Evolutionary conservation across 495 filamentous ascomycete species (phyloP).

Genomic region (Penicillium atrosanguineum): DNA sequence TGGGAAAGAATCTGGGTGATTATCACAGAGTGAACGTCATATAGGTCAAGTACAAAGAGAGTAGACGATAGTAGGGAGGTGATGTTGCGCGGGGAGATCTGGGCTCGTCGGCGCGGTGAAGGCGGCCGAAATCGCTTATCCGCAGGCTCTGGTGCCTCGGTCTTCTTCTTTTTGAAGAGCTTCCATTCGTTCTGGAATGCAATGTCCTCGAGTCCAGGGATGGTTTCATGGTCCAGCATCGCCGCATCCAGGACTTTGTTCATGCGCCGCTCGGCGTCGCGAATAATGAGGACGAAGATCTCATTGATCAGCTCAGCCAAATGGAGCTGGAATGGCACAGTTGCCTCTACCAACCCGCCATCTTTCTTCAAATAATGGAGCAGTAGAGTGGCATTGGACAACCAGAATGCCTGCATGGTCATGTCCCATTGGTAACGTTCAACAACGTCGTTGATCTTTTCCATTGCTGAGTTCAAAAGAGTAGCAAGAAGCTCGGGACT

Average conservation of each 20-base stretch:
- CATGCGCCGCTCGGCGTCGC: constrained; percentile 95
- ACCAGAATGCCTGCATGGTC: constrained; percentile 98
- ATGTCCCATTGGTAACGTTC: constrained; percentile 98
- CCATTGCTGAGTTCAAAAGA: constrained; percentile 81
- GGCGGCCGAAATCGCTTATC: constrained; percentile 92
- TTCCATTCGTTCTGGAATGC: constrained; percentile 99
- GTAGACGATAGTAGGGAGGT: constrained; percentile 97
- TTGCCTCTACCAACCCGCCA: constrained; percentile 73
- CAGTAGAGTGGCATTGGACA: constrained; percentile 92
- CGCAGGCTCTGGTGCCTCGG: constrained; percentile 75
- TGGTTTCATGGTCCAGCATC: constrained; percentile 97
- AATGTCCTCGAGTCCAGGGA: constrained; percentile 94
- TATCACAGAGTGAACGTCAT: constrained; percentile 98
- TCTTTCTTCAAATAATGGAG: constrained; percentile 98
- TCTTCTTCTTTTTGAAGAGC: constrained; percentile 87
- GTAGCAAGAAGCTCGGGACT: constrained; percentile 78
- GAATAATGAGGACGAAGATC: constrained; percentile 97
- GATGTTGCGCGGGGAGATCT: constrained; percentile 89
- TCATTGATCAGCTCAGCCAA: constrained; percentile 95
- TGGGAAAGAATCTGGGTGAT: constrained; percentile 88
- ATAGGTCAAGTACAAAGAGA: constrained; percentile 94
- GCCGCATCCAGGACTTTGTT: constrained; percentile 91
- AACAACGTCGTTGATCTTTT: constrained; percentile 94
- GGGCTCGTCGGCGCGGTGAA: constrained; percentile 89
- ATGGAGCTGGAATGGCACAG: constrained; percentile 86